Conservation (phyloP, 2,329 filamentous ascomycete species). For the Aspergillus texensis region DNA sequence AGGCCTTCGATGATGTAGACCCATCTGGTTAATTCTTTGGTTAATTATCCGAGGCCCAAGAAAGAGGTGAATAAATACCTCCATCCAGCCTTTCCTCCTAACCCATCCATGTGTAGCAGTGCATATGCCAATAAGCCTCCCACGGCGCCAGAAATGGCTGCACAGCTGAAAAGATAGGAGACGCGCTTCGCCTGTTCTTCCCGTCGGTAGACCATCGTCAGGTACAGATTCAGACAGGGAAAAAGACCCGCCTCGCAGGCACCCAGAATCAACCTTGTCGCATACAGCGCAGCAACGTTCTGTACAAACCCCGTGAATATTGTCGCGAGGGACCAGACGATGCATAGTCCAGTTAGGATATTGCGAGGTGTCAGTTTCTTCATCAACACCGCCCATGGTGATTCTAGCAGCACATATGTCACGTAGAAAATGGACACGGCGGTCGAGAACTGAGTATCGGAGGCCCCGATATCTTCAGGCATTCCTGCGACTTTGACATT, state of each 20-base stretch:
- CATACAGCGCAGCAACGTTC: slow-evolving; percentile 46
- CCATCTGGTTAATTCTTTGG: slow-evolving; percentile 32
- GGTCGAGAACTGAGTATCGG: slow-evolving; percentile 47
- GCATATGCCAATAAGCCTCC: slow-evolving; percentile 45
- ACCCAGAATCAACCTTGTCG: slow-evolving; percentile 43
- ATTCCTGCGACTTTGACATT: slow-evolving; percentile 54
- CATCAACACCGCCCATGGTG: slow-evolving; percentile 51
- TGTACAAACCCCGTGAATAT: slow-evolving; percentile 52
- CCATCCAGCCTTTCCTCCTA: slow-evolving; percentile 51
- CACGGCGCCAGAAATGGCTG: slow-evolving; percentile 44
- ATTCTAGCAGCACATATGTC: slow-evolving; percentile 55
- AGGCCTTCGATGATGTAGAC: slow-evolving; percentile 56
- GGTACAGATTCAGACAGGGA: slow-evolving; percentile 43
- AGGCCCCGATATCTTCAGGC: slow-evolving; percentile 49
- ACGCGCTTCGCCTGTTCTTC: slow-evolving; percentile 47
- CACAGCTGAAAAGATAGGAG: slow-evolving; percentile 44
- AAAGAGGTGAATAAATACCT: slow-evolving; percentile 34
- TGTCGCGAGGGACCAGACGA: slow-evolving; percentile 54
- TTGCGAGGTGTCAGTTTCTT: slow-evolving; percentile 51
- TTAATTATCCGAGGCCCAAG: background rate
- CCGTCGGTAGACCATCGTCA: slow-evolving; percentile 46
- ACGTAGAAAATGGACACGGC: slow-evolving; percentile 57
- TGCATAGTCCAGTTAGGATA: slow-evolving; percentile 42
- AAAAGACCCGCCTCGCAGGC: slow-evolving; percentile 44
- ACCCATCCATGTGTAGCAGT: slow-evolving; percentile 49